A percentile compares a stretch with the other conserved stretches of the same genome.
Conservation (phyloP, 2,329 filamentous ascomycete species). For the Penicillium corylophilum region DNA sequence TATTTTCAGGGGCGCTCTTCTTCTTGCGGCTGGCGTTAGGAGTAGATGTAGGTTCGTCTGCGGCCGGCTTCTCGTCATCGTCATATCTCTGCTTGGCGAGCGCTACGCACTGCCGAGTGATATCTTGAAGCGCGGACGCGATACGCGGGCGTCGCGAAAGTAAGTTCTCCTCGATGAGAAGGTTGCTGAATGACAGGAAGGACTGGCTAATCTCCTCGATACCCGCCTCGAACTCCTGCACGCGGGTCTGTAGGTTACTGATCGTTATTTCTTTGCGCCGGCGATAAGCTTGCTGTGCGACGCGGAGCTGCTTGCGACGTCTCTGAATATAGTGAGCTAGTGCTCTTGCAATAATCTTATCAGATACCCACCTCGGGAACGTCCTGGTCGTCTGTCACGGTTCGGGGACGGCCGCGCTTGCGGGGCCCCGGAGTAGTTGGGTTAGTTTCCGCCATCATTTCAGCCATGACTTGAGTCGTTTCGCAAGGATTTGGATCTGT, state of each 20-base stretch:
- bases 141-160: constrained; percentile 17
- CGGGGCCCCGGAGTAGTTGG: constrained; percentile 15
- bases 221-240: constrained; percentile 23
- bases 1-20: not conserved
- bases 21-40: not conserved
- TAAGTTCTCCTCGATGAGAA: constrained; percentile 21
- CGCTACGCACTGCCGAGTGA: constrained; percentile 25
- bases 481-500: not conserved
- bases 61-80: constrained; percentile 5
- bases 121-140: constrained; percentile 21
- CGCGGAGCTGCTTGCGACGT: constrained; percentile 27
- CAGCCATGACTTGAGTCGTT: constrained; percentile 1
- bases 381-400: constrained; percentile 19
- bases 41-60: not conserved
- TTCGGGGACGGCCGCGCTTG: constrained; percentile 27
- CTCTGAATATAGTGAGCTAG: constrained; percentile 19
- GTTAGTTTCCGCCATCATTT: constrained; percentile 9
- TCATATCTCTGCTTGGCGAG: constrained; percentile 21
- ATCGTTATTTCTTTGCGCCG: constrained; percentile 28
- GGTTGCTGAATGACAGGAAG: constrained; percentile 27
- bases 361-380: constrained; percentile 22
- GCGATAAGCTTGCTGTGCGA: constrained; percentile 28
- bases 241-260: constrained; percentile 22
- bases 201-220: constrained; percentile 26
- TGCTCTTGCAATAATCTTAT: not conserved